phyloP scores from a whole-genome alignment of 2,329 filamentous ascomycete genomes.

The Colletotrichum musicola region DNA sequence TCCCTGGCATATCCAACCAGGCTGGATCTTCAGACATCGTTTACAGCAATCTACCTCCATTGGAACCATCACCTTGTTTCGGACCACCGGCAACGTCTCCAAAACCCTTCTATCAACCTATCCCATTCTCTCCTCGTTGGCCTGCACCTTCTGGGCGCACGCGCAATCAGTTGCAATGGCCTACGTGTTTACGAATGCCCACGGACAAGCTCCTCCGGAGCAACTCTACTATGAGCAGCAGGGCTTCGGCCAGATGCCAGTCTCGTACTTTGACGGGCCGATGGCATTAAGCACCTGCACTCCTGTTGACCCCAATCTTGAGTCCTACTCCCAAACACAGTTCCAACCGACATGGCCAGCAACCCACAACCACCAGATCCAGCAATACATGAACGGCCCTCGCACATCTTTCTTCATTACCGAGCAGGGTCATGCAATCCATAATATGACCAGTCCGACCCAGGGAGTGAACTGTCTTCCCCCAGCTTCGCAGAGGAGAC shows the following conservation, averaged over 20 bases:
- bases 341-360: slow-evolving; percentile 24
- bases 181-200: slow-evolving; percentile 14
- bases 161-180: slow-evolving; percentile 8
- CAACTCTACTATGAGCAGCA: slow-evolving; percentile 25
- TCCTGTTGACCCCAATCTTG: slow-evolving; percentile 30
- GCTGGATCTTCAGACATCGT: neutral
- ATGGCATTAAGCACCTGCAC: slow-evolving; percentile 2
- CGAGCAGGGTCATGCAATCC: slow-evolving; percentile 23
- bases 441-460: slow-evolving; percentile 8
- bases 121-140: neutral
- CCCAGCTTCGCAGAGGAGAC: slow-evolving; percentile 44
- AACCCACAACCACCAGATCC: slow-evolving; percentile 30
- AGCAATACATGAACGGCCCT: slow-evolving; percentile 34
- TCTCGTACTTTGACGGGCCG: slow-evolving; percentile 13
- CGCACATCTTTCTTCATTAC: slow-evolving; percentile 36
- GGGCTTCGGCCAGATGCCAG: slow-evolving; percentile 16
- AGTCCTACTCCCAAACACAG: slow-evolving; percentile 16
- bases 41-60: neutral
- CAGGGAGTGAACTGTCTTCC: slow-evolving; percentile 38
- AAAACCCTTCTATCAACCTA: neutral
- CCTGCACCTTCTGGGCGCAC: neutral
- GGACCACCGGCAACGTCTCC: neutral
- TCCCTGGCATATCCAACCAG: neutral
- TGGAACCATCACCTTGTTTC: neutral
- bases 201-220: slow-evolving; percentile 12